Evolutionary conservation across 164 flowering plant species (phyloP).

Genomic region (Aristolochia fimbriata): DNA sequence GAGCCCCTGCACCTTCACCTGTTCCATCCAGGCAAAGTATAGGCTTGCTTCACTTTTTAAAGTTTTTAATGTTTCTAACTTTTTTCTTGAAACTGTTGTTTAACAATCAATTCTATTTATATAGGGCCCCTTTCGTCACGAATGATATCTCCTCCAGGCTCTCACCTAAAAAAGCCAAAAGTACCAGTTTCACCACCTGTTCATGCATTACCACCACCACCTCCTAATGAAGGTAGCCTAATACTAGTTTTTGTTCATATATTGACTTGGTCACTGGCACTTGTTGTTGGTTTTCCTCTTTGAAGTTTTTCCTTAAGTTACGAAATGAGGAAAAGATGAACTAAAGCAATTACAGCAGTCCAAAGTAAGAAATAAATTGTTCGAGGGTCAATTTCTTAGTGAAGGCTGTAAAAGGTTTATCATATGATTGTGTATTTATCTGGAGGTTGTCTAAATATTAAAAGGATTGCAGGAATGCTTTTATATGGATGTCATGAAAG

Average conservation of each 20-base stretch:
- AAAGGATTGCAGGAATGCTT: too few relatives aligned
- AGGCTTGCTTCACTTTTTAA: background rate
- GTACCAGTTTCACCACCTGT: constrained; percentile 25
- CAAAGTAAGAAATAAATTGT: too few relatives aligned
- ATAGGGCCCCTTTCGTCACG: constrained; percentile 24
- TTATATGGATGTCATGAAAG: too few relatives aligned
- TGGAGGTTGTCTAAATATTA: too few relatives aligned
- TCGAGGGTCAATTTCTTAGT: too few relatives aligned
- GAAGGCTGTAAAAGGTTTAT: too few relatives aligned
- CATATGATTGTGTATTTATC: too few relatives aligned
- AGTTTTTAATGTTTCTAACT: too few relatives aligned
- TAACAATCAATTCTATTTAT: constrained; percentile 4
- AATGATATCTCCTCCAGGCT: constrained; percentile 23
- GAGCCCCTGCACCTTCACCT: constrained; percentile 31
- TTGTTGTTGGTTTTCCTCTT: background rate
- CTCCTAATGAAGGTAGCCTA: constrained; percentile 55
- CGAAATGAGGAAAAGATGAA: too few relatives aligned
- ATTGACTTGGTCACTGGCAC: too few relatives aligned
- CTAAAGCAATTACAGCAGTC: too few relatives aligned
- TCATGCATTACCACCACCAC: constrained; percentile 60
- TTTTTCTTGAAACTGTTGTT: background rate
- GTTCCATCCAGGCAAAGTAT: constrained; percentile 22
- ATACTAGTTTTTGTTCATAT: too few relatives aligned
- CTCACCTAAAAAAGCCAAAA: constrained; percentile 26
- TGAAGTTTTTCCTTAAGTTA: background rate